A percentile compares a stretch with the other conserved stretches of the same genome.
Conservation (phyloP, 331 rosid species). For the Acacia pycnantha region DNA sequence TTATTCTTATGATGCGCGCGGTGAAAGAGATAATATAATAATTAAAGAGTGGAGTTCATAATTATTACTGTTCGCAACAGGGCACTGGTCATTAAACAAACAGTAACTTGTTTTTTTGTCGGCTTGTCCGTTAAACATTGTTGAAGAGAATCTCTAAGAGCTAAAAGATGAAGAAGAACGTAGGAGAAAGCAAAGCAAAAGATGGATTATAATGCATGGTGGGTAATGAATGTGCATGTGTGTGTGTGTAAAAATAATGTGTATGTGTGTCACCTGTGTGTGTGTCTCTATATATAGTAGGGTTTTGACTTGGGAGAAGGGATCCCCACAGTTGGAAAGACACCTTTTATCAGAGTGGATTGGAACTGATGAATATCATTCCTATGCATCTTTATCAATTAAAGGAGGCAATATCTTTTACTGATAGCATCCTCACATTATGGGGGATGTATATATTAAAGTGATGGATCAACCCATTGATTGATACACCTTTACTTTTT, state of each 20-base stretch:
- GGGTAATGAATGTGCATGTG: conserved; percentile 28
- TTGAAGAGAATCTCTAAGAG: conserved; percentile 26
- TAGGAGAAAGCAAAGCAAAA: background rate
- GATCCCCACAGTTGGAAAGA: conserved; percentile 24
- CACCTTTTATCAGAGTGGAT: conserved; percentile 21
- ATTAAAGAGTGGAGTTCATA: background rate
- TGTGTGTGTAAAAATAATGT: background rate
- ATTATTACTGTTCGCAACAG: conserved; percentile 5
- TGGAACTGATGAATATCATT: conserved; percentile 27
- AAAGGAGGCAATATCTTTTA: conserved; percentile 16
- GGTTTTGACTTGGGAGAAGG: conserved; percentile 32
- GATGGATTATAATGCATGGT: background rate
- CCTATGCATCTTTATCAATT: conserved; percentile 8
- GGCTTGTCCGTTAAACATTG: conserved; percentile 31
- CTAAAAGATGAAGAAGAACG: background rate
- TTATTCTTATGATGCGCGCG: background rate
- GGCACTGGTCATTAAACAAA: background rate
- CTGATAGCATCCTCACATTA: conserved; percentile 27
- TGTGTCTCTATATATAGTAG: conserved; percentile 3
- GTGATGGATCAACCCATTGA: conserved; percentile 22
- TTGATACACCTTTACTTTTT: background rate
- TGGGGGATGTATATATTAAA: background rate
- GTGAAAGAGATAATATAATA: conserved; percentile 24
- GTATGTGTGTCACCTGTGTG: background rate
- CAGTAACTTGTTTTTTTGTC: conserved; percentile 18